These are phyloP conservation scores for Scytalidium sp. DNA, from an alignment of 2,329 filamentous ascomycete genomes.

Conservation along the genomic window DNA sequence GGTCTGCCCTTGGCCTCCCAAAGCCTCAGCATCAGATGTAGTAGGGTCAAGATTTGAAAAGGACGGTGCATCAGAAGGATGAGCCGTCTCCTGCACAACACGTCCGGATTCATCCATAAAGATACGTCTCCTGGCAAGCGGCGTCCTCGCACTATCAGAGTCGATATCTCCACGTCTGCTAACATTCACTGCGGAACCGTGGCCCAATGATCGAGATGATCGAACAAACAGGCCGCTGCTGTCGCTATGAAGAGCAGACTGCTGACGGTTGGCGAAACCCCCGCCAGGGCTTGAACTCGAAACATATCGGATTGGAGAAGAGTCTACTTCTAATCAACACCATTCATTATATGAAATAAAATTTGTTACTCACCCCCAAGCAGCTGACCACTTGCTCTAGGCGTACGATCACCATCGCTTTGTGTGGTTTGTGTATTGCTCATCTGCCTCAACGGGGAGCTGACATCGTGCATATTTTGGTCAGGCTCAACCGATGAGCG, in stretches of 20 bases:
- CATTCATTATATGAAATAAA: conserved; percentile 1
- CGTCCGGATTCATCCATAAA: conserved; percentile 55
- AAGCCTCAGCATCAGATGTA: conserved; percentile 85
- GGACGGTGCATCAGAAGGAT: conserved; percentile 57
- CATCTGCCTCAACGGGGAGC: conserved; percentile 58
- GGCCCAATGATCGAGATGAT: conserved; percentile 50
- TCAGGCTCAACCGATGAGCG: conserved; percentile 50
- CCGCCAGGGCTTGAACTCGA: conserved; percentile 85
- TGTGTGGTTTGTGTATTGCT: conserved; percentile 52
- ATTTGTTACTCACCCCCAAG: conserved; percentile 56
- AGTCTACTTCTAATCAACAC: conserved; percentile 55
- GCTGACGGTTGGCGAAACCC: conserved; percentile 44
- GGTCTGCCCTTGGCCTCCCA: conserved; percentile 77
- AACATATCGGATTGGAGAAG: conserved; percentile 88
- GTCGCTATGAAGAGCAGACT: conserved; percentile 74
- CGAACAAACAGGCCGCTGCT: conserved; percentile 85
- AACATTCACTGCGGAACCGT: conserved; percentile 47
- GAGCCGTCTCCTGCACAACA: conserved; percentile 50
- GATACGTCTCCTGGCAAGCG: conserved; percentile 50
- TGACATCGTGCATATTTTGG: conserved; percentile 41
- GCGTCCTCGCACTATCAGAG: conserved; percentile 65
- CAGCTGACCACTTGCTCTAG: conserved; percentile 57
- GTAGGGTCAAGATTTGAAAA: conserved; percentile 68
- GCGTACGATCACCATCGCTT: conserved; percentile 65
- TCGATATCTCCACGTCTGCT: conserved; percentile 83